Conservation (phyloP, 192 early-diverging fungal genomes). For the Coemansia interrupta region DNA sequence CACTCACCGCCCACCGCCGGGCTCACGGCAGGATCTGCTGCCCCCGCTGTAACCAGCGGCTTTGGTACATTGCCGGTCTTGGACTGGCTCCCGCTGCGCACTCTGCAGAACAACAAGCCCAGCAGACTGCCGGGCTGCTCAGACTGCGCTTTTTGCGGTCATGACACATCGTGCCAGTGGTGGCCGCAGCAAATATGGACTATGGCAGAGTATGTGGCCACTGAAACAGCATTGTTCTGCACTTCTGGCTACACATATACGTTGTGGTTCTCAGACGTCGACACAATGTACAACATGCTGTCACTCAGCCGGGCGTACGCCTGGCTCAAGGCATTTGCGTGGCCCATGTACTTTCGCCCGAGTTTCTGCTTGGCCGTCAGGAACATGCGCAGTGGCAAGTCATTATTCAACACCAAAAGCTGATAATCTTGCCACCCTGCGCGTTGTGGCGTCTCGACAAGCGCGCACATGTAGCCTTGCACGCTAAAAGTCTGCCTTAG, state of each 20-base stretch:
- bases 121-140: neutral
- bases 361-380: constrained; percentile 72
- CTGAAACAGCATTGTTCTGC: constrained; percentile 52
- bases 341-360: constrained; percentile 78
- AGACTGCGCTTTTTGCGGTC: too few relatives aligned
- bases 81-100: neutral
- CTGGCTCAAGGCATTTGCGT: constrained; percentile 65
- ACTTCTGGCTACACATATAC: constrained; percentile 67
- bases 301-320: constrained; percentile 74
- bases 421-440: constrained; percentile 76
- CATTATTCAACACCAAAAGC: constrained; percentile 75
- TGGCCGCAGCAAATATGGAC: constrained; percentile 33
- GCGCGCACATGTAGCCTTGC: constrained; percentile 75
- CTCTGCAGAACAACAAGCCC: constrained; percentile 3
- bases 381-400: constrained; percentile 78
- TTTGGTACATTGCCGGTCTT: neutral
- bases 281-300: constrained; percentile 76
- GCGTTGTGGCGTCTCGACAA: constrained; percentile 57
- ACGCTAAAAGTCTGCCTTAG: constrained; percentile 73
- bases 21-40: constrained; percentile 4
- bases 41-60: neutral
- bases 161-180: too few relatives aligned
- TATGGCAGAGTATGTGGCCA: constrained; percentile 36
- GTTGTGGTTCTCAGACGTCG: constrained; percentile 74
- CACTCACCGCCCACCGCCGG: constrained; percentile 18